Conservation (phyloP, 371 early-diverging fungal species). For the Mucor sp. region DNA sequence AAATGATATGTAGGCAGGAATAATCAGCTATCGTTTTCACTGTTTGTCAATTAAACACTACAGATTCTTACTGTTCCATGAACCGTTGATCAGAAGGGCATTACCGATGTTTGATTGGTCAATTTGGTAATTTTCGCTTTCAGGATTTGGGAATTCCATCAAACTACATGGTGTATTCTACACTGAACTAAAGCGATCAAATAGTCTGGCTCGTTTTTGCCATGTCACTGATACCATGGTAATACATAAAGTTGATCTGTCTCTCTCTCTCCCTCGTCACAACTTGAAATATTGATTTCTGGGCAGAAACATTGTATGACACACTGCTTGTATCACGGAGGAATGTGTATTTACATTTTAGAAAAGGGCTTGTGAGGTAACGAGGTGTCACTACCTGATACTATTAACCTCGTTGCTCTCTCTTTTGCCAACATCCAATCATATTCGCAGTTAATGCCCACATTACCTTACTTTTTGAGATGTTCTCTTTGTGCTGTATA, state of each 20-base stretch:
- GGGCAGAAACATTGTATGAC: too few relatives aligned
- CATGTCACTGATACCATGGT: neutral
- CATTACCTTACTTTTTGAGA: neutral
- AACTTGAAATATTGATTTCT: neutral
- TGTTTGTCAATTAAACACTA: neutral
- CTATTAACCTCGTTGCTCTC: neutral
- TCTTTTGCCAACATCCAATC: neutral
- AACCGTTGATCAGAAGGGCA: neutral
- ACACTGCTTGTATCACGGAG: neutral
- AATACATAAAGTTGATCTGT: neutral
- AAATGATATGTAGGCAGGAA: neutral
- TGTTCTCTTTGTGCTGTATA: neutral
- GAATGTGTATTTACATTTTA: neutral
- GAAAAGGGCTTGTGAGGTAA: neutral
- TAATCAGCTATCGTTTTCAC: neutral
- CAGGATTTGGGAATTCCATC: neutral
- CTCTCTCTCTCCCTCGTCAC: neutral
- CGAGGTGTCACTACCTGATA: neutral
- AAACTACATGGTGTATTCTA: neutral
- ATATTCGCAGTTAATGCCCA: neutral
- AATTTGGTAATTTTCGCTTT: neutral
- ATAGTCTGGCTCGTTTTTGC: neutral
- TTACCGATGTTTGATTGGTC: neutral
- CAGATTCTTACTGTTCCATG: neutral
- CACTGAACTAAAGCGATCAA: neutral